Evolutionary conservation across 2,329 filamentous ascomycete species (phyloP).

Genomic region (Parastagonospora avenae): DNA sequence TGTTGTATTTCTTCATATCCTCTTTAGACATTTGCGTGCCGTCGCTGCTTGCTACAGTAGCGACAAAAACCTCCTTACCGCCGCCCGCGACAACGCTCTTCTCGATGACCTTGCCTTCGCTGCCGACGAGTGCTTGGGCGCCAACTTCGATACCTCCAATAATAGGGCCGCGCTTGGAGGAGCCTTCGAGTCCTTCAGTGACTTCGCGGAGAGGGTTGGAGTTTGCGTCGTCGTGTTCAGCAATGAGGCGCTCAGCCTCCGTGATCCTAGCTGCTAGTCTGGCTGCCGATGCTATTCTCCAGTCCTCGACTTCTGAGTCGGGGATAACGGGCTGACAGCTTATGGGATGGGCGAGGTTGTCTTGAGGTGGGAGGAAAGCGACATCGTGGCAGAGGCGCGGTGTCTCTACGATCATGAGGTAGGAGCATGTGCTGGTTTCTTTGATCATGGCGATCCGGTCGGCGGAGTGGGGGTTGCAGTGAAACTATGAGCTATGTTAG

Average conservation of each 20-base stretch:
- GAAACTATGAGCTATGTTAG: conserved; percentile 55
- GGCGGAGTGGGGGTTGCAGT: conserved; percentile 75
- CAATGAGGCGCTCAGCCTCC: conserved; percentile 35
- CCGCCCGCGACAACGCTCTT: conserved; percentile 56
- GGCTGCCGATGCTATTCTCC: conserved; percentile 33
- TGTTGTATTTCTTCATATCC: conserved; percentile 70
- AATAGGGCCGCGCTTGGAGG: conserved; percentile 47
- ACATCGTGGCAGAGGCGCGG: conserved; percentile 85
- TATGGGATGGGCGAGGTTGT: conserved; percentile 76
- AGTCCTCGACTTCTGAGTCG: conserved; percentile 59
- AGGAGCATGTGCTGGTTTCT: conserved; percentile 87
- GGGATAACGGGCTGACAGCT: conserved; percentile 73
- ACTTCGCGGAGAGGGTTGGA: conserved; percentile 43
- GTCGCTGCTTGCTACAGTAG: conserved; percentile 61
- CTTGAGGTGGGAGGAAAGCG: conserved; percentile 81
- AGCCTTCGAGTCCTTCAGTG: conserved; percentile 32
- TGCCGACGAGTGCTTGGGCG: conserved; percentile 60
- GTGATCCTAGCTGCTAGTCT: conserved; percentile 39
- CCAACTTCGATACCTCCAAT: conserved; percentile 66
- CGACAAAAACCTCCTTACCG: conserved; percentile 60
- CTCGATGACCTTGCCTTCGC: conserved; percentile 62
- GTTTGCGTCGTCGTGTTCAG: conserved; percentile 27
- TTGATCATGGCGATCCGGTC: conserved; percentile 92
- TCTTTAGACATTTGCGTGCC: conserved; percentile 67
- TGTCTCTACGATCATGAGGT: conserved; percentile 91